phyloP scores from a whole-genome alignment of 2,329 filamentous ascomycete genomes.

The Fusarium guadeloupense region DNA sequence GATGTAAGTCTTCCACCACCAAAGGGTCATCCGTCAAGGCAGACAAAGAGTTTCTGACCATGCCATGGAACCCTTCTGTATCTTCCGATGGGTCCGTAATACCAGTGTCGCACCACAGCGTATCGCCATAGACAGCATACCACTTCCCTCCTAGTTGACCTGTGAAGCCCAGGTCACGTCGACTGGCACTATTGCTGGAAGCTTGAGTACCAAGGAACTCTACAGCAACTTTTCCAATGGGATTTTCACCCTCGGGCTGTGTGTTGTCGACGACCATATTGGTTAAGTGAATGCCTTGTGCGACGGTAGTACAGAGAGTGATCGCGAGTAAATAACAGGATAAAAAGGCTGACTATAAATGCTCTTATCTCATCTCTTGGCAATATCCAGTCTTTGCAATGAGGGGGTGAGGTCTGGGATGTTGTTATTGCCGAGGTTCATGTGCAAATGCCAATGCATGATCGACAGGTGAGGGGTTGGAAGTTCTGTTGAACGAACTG shows the following conservation, averaged over 20 bases:
- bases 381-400: too few relatives aligned
- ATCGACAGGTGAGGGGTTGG: slow-evolving; percentile 2
- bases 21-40: slow-evolving; percentile 48
- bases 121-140: slow-evolving; percentile 50
- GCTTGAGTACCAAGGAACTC: slow-evolving; percentile 50
- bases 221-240: slow-evolving; percentile 42
- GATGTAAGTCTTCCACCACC: slow-evolving; percentile 48
- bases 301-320: background rate
- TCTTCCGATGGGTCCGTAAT: slow-evolving; percentile 46
- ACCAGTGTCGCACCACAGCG: slow-evolving; percentile 48
- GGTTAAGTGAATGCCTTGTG: background rate
- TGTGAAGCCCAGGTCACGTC: slow-evolving; percentile 51
- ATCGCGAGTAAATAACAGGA: too few relatives aligned
- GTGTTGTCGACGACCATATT: slow-evolving; percentile 48
- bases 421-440: slow-evolving; percentile 19
- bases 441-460: slow-evolving; percentile 10
- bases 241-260: slow-evolving; percentile 48
- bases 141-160: slow-evolving; percentile 49
- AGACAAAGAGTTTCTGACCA: slow-evolving; percentile 52
- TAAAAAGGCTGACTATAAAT: too few relatives aligned
- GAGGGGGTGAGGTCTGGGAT: background rate
- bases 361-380: too few relatives aligned
- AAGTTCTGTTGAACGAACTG: background rate
- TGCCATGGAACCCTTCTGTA: slow-evolving; percentile 50
- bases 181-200: slow-evolving; percentile 50